Evolutionary conservation across 164 flowering plant genomes (phyloP).

Genomic region (Vitis rupestris): DNA sequence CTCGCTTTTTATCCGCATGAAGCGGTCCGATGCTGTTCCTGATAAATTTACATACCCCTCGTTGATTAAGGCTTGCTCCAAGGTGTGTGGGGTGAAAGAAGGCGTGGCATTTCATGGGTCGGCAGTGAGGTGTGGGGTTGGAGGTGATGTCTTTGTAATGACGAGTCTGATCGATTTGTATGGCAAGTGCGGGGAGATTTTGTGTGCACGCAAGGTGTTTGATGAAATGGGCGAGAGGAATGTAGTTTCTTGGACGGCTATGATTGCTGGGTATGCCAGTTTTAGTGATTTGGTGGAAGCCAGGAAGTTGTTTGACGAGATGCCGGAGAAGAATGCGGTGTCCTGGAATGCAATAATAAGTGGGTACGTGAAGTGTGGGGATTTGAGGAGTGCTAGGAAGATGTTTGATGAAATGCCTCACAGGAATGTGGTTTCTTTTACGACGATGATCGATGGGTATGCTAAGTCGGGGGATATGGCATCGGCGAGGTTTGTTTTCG

Average conservation of each 20-base stretch:
- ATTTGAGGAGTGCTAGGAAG: constrained; percentile 41
- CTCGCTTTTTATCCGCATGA: constrained; percentile 37
- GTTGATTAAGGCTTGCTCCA: constrained; percentile 45
- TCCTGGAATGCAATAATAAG: constrained; percentile 61
- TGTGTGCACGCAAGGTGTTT: constrained; percentile 51
- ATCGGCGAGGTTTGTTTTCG: constrained; percentile 52
- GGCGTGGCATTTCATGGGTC: constrained; percentile 53
- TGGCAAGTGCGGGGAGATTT: constrained; percentile 45
- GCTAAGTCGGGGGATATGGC: constrained; percentile 68
- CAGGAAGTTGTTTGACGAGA: constrained; percentile 46
- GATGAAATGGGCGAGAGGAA: constrained; percentile 52
- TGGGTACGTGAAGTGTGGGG: constrained; percentile 46
- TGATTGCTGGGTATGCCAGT: constrained; percentile 51
- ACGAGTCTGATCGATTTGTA: constrained; percentile 62
- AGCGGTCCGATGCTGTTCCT: constrained; percentile 21
- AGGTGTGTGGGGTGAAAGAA: constrained; percentile 19
- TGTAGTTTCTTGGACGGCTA: constrained; percentile 68
- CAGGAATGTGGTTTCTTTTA: constrained; percentile 47
- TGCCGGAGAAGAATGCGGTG: constrained; percentile 44
- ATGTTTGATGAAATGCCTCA: constrained; percentile 59
- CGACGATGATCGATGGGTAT: constrained; percentile 66
- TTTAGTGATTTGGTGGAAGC: constrained; percentile 44
- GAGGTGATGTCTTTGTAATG: constrained; percentile 41
- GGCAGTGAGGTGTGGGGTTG: constrained; percentile 38
- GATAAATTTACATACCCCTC: constrained; percentile 52